A percentile compares a stretch with the other conserved stretches of the same genome.
Conservation (phyloP, 306 rosid species). For the Phaseolus lunatus region DNA sequence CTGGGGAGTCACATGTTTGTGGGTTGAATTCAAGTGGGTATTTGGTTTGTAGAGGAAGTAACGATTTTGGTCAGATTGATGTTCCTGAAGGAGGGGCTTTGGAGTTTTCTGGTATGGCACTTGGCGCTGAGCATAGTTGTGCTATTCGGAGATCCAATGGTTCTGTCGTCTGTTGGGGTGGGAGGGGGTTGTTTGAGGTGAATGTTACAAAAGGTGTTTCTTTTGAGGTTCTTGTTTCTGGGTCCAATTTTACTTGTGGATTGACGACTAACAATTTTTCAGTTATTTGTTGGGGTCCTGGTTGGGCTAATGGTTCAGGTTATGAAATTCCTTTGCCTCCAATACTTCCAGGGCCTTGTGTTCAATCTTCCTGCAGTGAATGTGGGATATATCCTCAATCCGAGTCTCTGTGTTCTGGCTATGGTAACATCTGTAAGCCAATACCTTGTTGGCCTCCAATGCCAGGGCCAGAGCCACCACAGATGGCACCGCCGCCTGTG, state of each 20-base stretch:
- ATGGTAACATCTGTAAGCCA: slow-evolving; percentile 64
- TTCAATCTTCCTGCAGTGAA: slow-evolving; percentile 60
- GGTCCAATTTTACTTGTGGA: slow-evolving; percentile 80
- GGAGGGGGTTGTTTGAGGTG: slow-evolving; percentile 52
- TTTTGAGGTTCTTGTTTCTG: slow-evolving; percentile 77
- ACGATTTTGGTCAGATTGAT: slow-evolving; percentile 68
- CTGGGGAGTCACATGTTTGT: slow-evolving; percentile 85
- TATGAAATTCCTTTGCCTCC: slow-evolving; percentile 55
- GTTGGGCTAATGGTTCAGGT: slow-evolving; percentile 57
- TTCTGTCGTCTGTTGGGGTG: slow-evolving; percentile 88
- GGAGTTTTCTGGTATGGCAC: slow-evolving; percentile 64
- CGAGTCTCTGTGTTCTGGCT: slow-evolving; percentile 59
- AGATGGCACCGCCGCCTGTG: neutral
- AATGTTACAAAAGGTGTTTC: slow-evolving; percentile 46
- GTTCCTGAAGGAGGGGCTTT: slow-evolving; percentile 57
- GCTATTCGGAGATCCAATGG: slow-evolving; percentile 65
- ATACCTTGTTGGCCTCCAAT: slow-evolving; percentile 50
- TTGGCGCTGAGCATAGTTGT: slow-evolving; percentile 79
- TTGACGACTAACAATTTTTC: slow-evolving; percentile 62
- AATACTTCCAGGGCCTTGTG: slow-evolving; percentile 93
- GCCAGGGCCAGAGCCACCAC: slow-evolving; percentile 19
- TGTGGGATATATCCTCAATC: slow-evolving; percentile 69
- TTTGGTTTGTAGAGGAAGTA: slow-evolving; percentile 69
- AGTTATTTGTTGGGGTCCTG: slow-evolving; percentile 89
- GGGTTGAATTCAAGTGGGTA: slow-evolving; percentile 69